Conservation (phyloP, 192 early-diverging fungal genomes). For the Lobosporangium transversale region DNA sequence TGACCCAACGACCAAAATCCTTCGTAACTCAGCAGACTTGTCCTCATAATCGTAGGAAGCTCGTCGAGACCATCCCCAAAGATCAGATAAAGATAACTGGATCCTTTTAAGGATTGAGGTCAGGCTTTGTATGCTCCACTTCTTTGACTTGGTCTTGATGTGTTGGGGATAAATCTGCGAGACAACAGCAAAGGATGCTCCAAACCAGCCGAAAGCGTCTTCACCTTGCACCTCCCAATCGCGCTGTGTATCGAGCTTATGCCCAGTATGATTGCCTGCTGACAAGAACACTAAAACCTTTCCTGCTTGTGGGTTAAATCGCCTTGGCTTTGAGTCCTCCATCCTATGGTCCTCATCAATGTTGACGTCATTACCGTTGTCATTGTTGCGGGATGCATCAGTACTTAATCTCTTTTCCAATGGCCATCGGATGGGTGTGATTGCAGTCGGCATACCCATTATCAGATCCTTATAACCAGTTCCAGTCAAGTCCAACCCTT, state of each 20-base stretch:
- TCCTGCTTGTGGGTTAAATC: slow-evolving; percentile 21
- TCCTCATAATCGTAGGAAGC: too few relatives aligned
- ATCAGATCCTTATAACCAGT: slow-evolving; percentile 74
- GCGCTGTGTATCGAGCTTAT: slow-evolving; percentile 23
- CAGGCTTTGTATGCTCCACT: too few relatives aligned
- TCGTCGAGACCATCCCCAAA: not conserved
- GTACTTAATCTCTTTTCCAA: too few relatives aligned
- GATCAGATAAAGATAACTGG: not conserved
- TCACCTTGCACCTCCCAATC: slow-evolving; percentile 43
- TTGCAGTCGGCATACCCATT: slow-evolving; percentile 68
- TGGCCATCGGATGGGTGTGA: slow-evolving; percentile 10
- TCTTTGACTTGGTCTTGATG: not conserved
- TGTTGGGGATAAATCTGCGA: not conserved
- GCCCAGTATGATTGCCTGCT: slow-evolving; percentile 4
- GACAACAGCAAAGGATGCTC: slow-evolving; percentile 18
- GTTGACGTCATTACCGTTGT: not conserved
- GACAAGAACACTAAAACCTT: slow-evolving; percentile 32
- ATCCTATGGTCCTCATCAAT: not conserved
- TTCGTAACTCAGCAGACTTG: not conserved
- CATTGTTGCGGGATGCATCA: not conserved
- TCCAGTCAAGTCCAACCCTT: slow-evolving; percentile 69
- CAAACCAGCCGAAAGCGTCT: slow-evolving; percentile 36
- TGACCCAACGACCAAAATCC: slow-evolving; percentile 38
- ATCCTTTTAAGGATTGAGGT: slow-evolving; percentile 3
- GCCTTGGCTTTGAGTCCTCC: not conserved